Conservation (phyloP, 2,329 filamentous ascomycete genomes). For the Fusarium humuli region DNA sequence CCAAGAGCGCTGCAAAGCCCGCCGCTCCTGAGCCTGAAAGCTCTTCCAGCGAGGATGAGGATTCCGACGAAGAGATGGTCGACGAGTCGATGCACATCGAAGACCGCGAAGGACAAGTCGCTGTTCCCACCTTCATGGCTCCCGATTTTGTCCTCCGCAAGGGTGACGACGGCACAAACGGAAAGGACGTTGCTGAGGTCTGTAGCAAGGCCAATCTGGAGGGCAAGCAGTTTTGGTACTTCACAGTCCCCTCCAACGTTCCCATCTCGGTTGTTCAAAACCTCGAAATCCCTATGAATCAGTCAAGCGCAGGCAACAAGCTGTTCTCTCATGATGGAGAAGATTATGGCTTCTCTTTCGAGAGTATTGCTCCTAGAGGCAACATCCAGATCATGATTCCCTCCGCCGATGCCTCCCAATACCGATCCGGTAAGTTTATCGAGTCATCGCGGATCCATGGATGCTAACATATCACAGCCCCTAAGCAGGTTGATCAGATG, state of each 20-base stretch:
- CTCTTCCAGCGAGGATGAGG: conserved; percentile 45
- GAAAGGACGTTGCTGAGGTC: conserved; percentile 63
- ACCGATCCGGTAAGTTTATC: conserved; percentile 62
- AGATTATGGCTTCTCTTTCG: conserved; percentile 70
- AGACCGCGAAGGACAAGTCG: conserved; percentile 52
- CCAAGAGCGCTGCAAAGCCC: conserved; percentile 26
- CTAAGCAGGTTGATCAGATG: conserved; percentile 65
- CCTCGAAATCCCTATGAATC: conserved; percentile 70
- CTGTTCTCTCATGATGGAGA: conserved; percentile 73
- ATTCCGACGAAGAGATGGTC: conserved; percentile 49
- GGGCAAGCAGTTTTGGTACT: conserved; percentile 84
- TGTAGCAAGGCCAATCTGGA: conserved; percentile 69
- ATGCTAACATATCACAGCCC: conserved; percentile 39
- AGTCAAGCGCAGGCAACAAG: conserved; percentile 62
- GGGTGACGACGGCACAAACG: conserved; percentile 52
- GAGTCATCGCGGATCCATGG: background rate
- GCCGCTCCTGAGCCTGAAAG: conserved; percentile 29
- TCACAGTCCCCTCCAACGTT: conserved; percentile 76
- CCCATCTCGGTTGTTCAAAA: conserved; percentile 75
- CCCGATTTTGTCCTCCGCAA: conserved; percentile 67
- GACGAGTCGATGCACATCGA: conserved; percentile 57
- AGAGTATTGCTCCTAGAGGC: conserved; percentile 61
- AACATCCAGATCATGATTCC: conserved; percentile 72
- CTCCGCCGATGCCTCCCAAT: conserved; percentile 64
- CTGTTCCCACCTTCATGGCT: conserved; percentile 59